A percentile compares a stretch with the other conserved stretches of the same genome.
Conservation (phyloP, 371 early-diverging fungal genomes). For the Actinomucor elegans region DNA sequence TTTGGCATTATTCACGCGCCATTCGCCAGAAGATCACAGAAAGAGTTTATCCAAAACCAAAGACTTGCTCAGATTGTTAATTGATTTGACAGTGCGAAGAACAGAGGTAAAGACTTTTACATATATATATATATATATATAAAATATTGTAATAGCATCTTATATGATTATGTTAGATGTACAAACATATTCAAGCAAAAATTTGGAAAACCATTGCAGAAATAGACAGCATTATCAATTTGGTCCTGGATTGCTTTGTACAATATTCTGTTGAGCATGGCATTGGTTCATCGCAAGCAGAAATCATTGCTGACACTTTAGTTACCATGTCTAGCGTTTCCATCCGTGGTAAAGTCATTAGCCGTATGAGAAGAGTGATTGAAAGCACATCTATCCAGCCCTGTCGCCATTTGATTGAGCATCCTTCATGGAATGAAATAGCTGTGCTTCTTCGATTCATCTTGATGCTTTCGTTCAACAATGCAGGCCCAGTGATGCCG, state of each 20-base stretch:
- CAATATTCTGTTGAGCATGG: conserved; percentile 80
- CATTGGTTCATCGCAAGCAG: conserved; percentile 76
- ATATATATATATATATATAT: too few species aligned
- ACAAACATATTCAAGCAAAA: conserved; percentile 78
- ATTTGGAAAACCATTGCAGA: conserved; percentile 82
- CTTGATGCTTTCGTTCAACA: conserved; percentile 88
- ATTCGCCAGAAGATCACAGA: conserved; percentile 46
- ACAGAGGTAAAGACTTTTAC: conserved; percentile 58
- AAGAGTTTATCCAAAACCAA: conserved; percentile 62
- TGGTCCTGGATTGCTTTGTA: conserved; percentile 79
- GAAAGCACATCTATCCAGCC: conserved; percentile 73
- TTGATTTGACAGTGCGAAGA: conserved; percentile 82
- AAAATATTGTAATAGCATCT: too few species aligned
- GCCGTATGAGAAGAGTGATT: conserved; percentile 76
- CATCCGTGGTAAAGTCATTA: conserved; percentile 81
- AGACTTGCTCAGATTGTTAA: conserved; percentile 72
- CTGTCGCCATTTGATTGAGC: conserved; percentile 70
- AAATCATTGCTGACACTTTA: conserved; percentile 82
- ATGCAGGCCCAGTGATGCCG: conserved; percentile 60
- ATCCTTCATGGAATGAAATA: conserved; percentile 86
- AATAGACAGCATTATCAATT: conserved; percentile 76
- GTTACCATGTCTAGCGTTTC: conserved; percentile 80
- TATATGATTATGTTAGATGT: conserved; percentile 51
- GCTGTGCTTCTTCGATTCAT: conserved; percentile 83
- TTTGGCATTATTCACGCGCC: conserved; percentile 61